Evolutionary conservation across 257 asterid genomes (phyloP), one percentile per base, ranked within the genome.

Genomic region (Solanum pinnatisectum): DNA sequence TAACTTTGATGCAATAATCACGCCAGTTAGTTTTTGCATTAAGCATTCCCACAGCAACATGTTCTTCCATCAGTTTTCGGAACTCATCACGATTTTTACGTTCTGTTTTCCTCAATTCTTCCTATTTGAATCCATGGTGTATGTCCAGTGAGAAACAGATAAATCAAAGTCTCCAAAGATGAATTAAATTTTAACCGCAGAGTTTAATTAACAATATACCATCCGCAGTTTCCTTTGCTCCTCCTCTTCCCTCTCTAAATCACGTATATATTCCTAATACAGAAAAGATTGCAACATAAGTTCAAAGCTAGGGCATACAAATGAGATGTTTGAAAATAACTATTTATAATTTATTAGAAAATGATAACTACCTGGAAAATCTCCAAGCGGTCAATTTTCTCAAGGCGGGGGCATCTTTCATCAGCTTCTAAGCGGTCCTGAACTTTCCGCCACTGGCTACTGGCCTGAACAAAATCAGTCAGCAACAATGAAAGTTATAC

Each of bases 371-470:
- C 99, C 92, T 97, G 99, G 93, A 97, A 97, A 87, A 96, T 91
- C 92, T 97, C 99, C 91, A 97, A 89, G 63, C 99, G 98, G 49
- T 94, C 95, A 39, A 96, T 91, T 92, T 97, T 96, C 84, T 97
- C 99, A 87, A 97, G 98, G 93, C 97, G 94, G 44, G 91, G 91
- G 93, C 98, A 96, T 91, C 99, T 94, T 91, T 94, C 98, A 90
- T 97, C 99, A 88, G 91, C 95, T 91, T 97, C 99, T 87, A 96
- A 86, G 70, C 96, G 99, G 77, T 94, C 93, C 89, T 96, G 99
- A 88, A 97, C 95, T 94, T 93, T 97, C 84, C 99, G 92, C 99
- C 99, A 97, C 89, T 97, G 99, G 88, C 99, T 97, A 90, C 95
- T 94, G 59, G 98, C 96, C 99, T 97, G 92, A 77, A 87, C 44